Conservation (phyloP, 768 basidiomycete species). For the Xerocomellus dryophilus region DNA sequence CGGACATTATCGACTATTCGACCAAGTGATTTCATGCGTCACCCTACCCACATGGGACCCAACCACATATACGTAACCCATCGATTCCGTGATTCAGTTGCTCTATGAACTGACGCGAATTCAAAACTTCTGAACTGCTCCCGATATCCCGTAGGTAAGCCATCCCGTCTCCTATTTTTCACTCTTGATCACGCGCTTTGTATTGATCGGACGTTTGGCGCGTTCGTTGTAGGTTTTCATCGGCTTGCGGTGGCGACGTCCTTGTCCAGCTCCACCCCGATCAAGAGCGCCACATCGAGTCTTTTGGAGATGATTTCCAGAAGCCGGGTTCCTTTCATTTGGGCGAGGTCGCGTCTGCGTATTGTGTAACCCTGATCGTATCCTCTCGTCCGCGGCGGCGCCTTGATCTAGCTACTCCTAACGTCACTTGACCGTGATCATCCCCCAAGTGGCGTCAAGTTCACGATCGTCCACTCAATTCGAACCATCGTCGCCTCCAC, state of each 20-base stretch:
- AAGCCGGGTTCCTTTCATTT: not conserved
- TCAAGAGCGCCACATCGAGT: not conserved
- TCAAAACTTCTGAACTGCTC: not conserved
- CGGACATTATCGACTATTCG: no score
- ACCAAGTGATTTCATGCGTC: no score
- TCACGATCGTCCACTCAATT: not conserved
- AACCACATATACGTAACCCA: no score
- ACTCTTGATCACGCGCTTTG: no score
- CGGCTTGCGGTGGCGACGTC: not conserved
- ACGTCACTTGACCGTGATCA: not conserved
- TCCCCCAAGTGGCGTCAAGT: not conserved
- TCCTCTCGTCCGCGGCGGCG: slow-evolving; percentile 3
- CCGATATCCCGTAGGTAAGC: not conserved
- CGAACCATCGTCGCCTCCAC: not conserved
- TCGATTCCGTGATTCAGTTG: not conserved
- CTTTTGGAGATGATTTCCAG: not conserved
- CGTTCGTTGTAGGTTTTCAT: not conserved
- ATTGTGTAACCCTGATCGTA: not conserved
- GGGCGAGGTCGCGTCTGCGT: no score
- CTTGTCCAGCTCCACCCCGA: not conserved
- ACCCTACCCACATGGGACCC: no score
- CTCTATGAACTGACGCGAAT: not conserved
- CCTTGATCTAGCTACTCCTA: not conserved
- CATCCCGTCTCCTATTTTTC: not conserved
- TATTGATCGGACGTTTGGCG: not conserved